Evolutionary conservation across 2,329 filamentous ascomycete species (phyloP).

Genomic region (Lachnellula occidentalis): DNA sequence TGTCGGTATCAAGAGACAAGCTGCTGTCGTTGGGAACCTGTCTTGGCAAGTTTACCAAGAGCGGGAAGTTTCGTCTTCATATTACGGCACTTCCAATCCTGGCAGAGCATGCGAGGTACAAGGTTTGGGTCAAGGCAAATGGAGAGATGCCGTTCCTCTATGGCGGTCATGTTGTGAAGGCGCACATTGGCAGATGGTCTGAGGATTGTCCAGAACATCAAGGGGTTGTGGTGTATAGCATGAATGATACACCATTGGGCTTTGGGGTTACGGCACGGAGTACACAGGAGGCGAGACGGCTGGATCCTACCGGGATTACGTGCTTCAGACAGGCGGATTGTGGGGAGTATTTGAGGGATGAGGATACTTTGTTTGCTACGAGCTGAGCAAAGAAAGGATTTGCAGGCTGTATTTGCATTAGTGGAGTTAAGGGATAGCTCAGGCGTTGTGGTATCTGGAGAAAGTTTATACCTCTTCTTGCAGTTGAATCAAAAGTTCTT

Average conservation of each 20-base stretch:
- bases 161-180: constrained; percentile 82
- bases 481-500: background rate
- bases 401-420: background rate
- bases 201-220: constrained; percentile 93
- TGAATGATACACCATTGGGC: constrained; percentile 90
- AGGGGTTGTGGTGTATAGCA: constrained; percentile 82
- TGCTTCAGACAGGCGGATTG: constrained; percentile 90
- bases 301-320: constrained; percentile 87
- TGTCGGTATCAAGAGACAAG: constrained; percentile 73
- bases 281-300: constrained; percentile 72
- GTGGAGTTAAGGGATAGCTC: constrained; percentile 8
- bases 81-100: constrained; percentile 84
- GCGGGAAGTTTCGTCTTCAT: constrained; percentile 90
- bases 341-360: constrained; percentile 89
- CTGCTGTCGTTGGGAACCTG: constrained; percentile 87
- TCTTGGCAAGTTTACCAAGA: constrained; percentile 90
- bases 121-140: constrained; percentile 95
- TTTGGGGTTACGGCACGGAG: constrained; percentile 90
- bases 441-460: background rate
- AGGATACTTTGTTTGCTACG: constrained; percentile 58
- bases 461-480: background rate
- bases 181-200: constrained; percentile 71
- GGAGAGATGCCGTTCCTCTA: constrained; percentile 98
- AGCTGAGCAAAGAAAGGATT: constrained; percentile 10
- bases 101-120: constrained; percentile 86